These are phyloP conservation scores for Fusarium sp. DNA, from an alignment of 2,329 filamentous ascomycete species.

Conservation along the genomic window DNA sequence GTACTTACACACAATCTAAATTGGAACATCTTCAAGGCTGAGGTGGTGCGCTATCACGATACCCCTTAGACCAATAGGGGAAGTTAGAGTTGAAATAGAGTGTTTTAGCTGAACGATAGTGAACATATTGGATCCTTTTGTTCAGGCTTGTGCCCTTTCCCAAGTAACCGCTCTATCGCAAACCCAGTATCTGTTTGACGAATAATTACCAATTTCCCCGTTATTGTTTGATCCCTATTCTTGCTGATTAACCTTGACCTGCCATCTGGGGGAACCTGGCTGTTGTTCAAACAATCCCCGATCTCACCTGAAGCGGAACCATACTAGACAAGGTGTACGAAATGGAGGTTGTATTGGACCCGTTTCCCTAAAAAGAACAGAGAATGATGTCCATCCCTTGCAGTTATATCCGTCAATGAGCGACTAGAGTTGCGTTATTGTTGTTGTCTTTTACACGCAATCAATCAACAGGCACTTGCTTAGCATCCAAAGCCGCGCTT, in stretches of 20 bases:
- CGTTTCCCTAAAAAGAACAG: conserved; percentile 44
- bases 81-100: conserved; percentile 17
- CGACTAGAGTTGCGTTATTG: conserved; percentile 16
- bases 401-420: conserved; percentile 24
- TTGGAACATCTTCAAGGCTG: conserved; percentile 39
- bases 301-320: conserved; percentile 50
- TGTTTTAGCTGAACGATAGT: conserved; percentile 12
- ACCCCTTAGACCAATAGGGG: conserved; percentile 16
- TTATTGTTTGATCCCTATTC: conserved; percentile 23
- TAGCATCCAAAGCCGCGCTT: conserved; percentile 9
- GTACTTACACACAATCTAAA: conserved; percentile 18
- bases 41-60: conserved; percentile 42
- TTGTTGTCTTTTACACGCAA: conserved; percentile 19
- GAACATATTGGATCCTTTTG: conserved; percentile 19
- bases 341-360: conserved; percentile 38
- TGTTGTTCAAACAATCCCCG: conserved; percentile 40
- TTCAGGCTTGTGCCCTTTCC: neutral
- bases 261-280: conserved; percentile 45
- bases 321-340: conserved; percentile 37
- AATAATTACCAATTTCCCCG: conserved; percentile 17
- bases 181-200: neutral
- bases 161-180: neutral
- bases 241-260: conserved; percentile 41
- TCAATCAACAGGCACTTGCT: conserved; percentile 10
- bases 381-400: conserved; percentile 32